Base-by-base conservation (phyloP, 345 rosid genomes). In the Gossypium longicalyx region DNA sequence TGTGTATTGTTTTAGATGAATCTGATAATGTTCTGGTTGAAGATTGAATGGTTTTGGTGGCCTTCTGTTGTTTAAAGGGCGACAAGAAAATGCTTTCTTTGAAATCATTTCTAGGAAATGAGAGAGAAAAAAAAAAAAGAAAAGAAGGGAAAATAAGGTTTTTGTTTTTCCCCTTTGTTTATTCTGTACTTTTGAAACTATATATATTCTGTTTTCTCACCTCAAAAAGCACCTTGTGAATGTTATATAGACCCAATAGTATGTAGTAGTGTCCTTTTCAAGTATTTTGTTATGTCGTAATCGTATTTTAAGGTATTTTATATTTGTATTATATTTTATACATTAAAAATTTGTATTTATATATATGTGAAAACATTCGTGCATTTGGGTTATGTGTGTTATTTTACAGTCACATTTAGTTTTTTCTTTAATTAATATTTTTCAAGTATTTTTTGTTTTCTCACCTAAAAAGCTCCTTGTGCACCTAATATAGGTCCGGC, bases 1-100 rank as follows among this genome's bases (percentile, higher is more conserved):
- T 34, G 61, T 74, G 45, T 45, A 62, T 57, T 57, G 23, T 52
- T n/a, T 51, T 59, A 25, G 63, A 64, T 47, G 67, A 49, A 44
- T 69, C 51, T 66, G 76, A 78, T 48, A 15, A 67, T 66, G 65
- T 73, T 57, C 7, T 72, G 17, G 62, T 47, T n/a, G 70, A 34
- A 70, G 72, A 29, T 69, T 57, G 71, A n/a, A 54, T 56, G 71
- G 79, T 61, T 68, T 57, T 57, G 59, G 60, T 52, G 76, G 34
- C 43, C 48, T 51, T 17, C 56, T 56, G 60, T 56, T 66, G 76
- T 66, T 54, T 64, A 43, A 54, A 29, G 61, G 78, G 38, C 15
- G 53, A 44, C 53, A 12, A 19, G 41, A 16, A 23, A 45, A 79
- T 20, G 15, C 6, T 51, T 16, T 51, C 59, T 15, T 70, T 74